Conservation (phyloP, 164 flowering plant genomes). For the Stephania cephalantha region DNA sequence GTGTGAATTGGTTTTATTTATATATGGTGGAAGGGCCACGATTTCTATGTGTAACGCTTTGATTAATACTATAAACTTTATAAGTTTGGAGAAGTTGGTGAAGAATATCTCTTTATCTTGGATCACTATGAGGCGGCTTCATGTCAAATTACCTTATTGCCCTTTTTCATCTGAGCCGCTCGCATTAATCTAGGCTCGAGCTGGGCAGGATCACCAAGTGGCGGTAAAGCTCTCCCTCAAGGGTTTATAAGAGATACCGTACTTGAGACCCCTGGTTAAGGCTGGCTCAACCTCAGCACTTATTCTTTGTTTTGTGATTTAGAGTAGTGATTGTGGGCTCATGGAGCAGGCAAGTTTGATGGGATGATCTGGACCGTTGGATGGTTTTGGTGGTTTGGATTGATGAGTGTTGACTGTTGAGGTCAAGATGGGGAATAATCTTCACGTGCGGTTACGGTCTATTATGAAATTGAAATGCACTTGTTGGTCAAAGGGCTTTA, state of each 20-base stretch:
- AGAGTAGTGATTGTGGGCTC: too few species aligned
- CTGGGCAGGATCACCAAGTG: too few species aligned
- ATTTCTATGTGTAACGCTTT: background rate
- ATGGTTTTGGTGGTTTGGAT: background rate
- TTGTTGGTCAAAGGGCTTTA: background rate
- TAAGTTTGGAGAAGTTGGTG: background rate
- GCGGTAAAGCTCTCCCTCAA: too few species aligned
- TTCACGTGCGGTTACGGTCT: background rate
- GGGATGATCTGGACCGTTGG: background rate
- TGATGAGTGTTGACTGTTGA: background rate
- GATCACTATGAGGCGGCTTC: constrained; percentile 14
- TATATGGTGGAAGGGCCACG: background rate
- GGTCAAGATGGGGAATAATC: background rate
- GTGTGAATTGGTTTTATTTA: background rate
- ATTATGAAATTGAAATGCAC: background rate
- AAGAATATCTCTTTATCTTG: constrained; percentile 6
- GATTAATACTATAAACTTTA: background rate
- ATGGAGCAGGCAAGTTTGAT: too few species aligned
- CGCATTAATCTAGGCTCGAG: too few species aligned
- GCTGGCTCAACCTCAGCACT: too few species aligned
- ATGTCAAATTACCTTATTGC: background rate
- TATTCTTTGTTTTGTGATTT: too few species aligned
- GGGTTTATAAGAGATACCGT: too few species aligned
- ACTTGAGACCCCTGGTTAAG: too few species aligned
- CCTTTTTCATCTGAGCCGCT: background rate